These are phyloP conservation scores for Penicillium sp. DNA, from an alignment of 2,329 filamentous ascomycete species.

Conservation along the genomic window DNA sequence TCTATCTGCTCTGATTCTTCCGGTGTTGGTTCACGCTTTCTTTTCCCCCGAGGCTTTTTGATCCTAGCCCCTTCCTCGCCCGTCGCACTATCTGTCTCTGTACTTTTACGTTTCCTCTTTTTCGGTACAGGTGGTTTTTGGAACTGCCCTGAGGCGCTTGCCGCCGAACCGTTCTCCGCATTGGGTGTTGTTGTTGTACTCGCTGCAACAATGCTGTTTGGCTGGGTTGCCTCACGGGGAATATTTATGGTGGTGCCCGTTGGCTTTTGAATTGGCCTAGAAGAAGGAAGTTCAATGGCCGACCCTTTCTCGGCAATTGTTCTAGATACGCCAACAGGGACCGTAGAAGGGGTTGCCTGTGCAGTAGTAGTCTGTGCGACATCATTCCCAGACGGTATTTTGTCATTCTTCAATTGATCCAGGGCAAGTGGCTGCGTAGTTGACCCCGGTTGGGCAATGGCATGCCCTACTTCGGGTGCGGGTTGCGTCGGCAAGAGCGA, in stretches of 20 bases:
- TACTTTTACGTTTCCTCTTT: conserved; percentile 24
- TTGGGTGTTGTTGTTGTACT: background rate
- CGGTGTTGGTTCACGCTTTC: conserved; percentile 41
- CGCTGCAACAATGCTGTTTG: background rate
- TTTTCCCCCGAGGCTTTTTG: conserved; percentile 28
- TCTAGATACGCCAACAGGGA: background rate
- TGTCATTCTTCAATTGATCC: background rate
- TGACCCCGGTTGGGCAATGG: background rate
- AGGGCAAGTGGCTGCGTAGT: background rate
- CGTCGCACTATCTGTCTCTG: conserved; percentile 17
- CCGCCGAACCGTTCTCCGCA: conserved; percentile 3
- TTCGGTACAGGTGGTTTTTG: conserved; percentile 19
- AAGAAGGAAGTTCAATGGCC: background rate
- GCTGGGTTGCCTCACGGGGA: background rate
- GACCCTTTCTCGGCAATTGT: background rate
- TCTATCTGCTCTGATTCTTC: conserved; percentile 46
- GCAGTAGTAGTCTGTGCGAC: background rate
- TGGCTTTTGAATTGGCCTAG: background rate
- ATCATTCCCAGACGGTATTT: background rate
- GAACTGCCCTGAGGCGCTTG: conserved; percentile 14
- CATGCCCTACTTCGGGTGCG: background rate
- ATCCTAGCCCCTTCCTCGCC: conserved; percentile 16
- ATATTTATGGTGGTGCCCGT: background rate
- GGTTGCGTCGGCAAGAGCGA: conserved; percentile 14
- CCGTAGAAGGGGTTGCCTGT: background rate